Conservation (phyloP, 2,329 filamentous ascomycete genomes). For the Conoideocrella luteorostrata region DNA sequence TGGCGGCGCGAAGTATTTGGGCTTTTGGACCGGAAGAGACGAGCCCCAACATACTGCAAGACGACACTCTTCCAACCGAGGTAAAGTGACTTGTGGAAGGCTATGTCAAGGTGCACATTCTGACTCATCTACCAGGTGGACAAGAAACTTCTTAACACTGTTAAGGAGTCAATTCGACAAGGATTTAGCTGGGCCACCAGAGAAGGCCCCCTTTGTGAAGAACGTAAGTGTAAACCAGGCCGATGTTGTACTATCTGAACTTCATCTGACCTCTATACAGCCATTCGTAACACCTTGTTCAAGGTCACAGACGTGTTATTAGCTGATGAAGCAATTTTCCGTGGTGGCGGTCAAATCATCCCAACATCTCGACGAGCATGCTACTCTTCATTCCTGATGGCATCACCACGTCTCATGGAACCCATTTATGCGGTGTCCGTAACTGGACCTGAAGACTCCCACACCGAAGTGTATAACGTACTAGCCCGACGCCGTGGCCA, state of each 20-base stretch:
- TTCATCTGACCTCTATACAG: slow-evolving; percentile 33
- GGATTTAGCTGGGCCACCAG: slow-evolving; percentile 95
- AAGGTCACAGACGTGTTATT: slow-evolving; percentile 86
- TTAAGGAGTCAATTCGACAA: slow-evolving; percentile 88
- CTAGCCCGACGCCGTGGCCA: slow-evolving; percentile 84
- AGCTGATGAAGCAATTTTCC: slow-evolving; percentile 84
- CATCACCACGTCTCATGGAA: slow-evolving; percentile 92
- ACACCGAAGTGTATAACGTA: slow-evolving; percentile 85
- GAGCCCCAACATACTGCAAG: slow-evolving; percentile 91
- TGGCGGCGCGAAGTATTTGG: slow-evolving; percentile 94
- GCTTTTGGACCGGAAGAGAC: slow-evolving; percentile 95
- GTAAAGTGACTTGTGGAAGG: no score
- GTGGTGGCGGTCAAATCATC: slow-evolving; percentile 95
- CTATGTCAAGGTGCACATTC: neutral
- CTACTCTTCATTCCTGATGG: slow-evolving; percentile 96
- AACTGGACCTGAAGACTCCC: slow-evolving; percentile 84
- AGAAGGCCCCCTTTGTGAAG: slow-evolving; percentile 95
- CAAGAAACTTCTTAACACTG: slow-evolving; percentile 79
- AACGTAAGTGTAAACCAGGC: no score
- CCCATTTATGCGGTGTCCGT: slow-evolving; percentile 90
- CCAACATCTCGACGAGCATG: slow-evolving; percentile 87
- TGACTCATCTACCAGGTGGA: slow-evolving; percentile 56
- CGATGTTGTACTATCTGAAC: neutral
- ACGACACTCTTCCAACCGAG: slow-evolving; percentile 90
- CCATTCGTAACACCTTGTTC: slow-evolving; percentile 97